phyloP scores from a whole-genome alignment of 2,329 filamentous ascomycete genomes.

The Fusarium sp. region DNA sequence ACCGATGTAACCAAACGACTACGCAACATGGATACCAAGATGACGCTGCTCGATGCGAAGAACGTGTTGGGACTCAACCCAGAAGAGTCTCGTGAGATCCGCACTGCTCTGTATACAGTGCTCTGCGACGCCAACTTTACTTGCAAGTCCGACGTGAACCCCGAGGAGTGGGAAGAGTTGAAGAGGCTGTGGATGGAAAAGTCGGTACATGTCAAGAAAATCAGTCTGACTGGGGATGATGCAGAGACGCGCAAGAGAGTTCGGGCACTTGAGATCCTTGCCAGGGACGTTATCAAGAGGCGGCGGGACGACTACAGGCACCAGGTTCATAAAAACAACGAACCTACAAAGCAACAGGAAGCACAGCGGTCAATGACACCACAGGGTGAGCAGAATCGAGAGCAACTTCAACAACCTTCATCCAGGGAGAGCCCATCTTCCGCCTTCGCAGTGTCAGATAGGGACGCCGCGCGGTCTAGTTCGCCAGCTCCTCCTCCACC shows the following conservation, averaged over 20 bases:
- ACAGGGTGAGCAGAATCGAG: neutral
- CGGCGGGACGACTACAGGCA: slow-evolving; percentile 70
- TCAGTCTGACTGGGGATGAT: slow-evolving; percentile 63
- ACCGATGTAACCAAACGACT: slow-evolving; percentile 85
- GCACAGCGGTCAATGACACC: neutral
- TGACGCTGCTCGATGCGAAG: slow-evolving; percentile 81
- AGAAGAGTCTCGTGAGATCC: slow-evolving; percentile 65
- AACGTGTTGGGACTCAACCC: slow-evolving; percentile 63
- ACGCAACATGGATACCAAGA: slow-evolving; percentile 70
- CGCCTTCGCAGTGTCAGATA: slow-evolving; percentile 6
- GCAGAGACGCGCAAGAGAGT: slow-evolving; percentile 65
- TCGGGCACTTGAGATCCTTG: slow-evolving; percentile 76
- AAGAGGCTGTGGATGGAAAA: slow-evolving; percentile 74
- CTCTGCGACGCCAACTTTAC: slow-evolving; percentile 74
- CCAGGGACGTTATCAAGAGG: slow-evolving; percentile 81
- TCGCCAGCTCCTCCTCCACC: slow-evolving; percentile 23
- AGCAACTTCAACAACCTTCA: neutral
- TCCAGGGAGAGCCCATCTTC: neutral
- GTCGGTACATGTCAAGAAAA: slow-evolving; percentile 64
- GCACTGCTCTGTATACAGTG: slow-evolving; percentile 73
- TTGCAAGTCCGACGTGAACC: slow-evolving; percentile 77
- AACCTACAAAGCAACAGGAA: slow-evolving; percentile 51
- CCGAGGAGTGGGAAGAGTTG: slow-evolving; percentile 76
- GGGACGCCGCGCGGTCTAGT: slow-evolving; percentile 19
- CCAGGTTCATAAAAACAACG: slow-evolving; percentile 51